These are phyloP conservation scores for Trichosporon coremiiforme DNA, from an alignment of 1,284 basidiomycete species.

Conservation along the genomic window DNA sequence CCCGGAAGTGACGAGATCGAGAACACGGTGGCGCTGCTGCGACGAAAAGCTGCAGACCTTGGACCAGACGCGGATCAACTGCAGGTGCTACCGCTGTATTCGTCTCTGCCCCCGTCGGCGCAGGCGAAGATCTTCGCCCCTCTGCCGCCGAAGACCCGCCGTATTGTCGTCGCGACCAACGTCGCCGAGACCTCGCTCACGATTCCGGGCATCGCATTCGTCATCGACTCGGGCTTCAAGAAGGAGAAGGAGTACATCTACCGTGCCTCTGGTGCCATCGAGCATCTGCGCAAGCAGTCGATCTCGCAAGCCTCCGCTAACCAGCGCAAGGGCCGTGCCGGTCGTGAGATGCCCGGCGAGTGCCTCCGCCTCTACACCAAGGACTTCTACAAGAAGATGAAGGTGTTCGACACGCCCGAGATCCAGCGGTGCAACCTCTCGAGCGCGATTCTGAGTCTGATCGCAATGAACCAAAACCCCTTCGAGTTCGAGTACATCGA, in stretches of 20 bases:
- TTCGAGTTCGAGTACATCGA: constrained; percentile 82
- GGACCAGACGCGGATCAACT: constrained; percentile 66
- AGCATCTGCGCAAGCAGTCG: constrained; percentile 78
- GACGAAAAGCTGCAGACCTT: constrained; percentile 66
- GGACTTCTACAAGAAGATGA: constrained; percentile 68
- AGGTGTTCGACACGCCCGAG: constrained; percentile 74
- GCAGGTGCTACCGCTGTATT: constrained; percentile 76
- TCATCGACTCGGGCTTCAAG: constrained; percentile 91
- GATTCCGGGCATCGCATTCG: constrained; percentile 92
- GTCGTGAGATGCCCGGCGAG: constrained; percentile 81
- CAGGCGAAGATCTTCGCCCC: constrained; percentile 77
- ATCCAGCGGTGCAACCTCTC: constrained; percentile 82
- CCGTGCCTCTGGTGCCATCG: constrained; percentile 76
- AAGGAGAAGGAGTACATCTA: constrained; percentile 90
- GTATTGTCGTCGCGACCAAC: constrained; percentile 91
- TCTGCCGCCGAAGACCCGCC: constrained; percentile 71
- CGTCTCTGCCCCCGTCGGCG: constrained; percentile 74
- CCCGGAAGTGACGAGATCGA: constrained; percentile 98
- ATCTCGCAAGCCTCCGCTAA: constrained; percentile 87
- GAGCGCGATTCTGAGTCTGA: constrained; percentile 78
- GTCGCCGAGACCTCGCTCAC: constrained; percentile 99
- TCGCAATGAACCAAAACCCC: constrained; percentile 76
- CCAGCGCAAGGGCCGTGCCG: constrained; percentile 81
- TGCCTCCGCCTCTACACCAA: constrained; percentile 91
- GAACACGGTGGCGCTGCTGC: constrained; percentile 72